Percentiles rank a stretch among this genome's conserved stretches.
Conservation (phyloP, 1,284 basidiomycete genomes). For the Hypsizygus ulmarius region DNA sequence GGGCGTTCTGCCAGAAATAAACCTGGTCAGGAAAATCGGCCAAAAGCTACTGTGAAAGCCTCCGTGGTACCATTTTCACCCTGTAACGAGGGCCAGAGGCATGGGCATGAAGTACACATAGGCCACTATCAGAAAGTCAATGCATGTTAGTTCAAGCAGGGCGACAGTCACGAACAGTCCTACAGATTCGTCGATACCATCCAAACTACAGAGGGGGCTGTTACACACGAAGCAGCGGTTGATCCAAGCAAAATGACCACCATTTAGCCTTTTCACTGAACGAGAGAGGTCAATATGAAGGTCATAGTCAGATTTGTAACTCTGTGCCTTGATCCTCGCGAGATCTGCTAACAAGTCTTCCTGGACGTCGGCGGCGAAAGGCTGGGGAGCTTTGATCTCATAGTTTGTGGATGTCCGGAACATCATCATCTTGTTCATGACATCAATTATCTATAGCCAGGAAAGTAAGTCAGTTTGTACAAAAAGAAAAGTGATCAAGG, state of each 20-base stretch:
- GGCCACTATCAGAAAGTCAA: constrained; percentile 30
- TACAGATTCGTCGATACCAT: constrained; percentile 35
- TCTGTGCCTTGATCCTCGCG: constrained; percentile 43
- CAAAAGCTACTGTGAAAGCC: constrained; percentile 52
- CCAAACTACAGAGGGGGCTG: constrained; percentile 3
- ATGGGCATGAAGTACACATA: constrained; percentile 55
- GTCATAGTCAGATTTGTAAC: constrained; percentile 51
- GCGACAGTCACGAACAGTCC: constrained; percentile 41
- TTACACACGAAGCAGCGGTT: constrained; percentile 34
- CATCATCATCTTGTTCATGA: constrained; percentile 55
- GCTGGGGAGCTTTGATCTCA: constrained; percentile 39
- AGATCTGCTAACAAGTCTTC: constrained; percentile 56
- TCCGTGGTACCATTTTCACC: constrained; percentile 47
- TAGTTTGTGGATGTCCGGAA: constrained; percentile 66
- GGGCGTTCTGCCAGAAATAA: constrained; percentile 52
- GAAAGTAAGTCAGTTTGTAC: neutral
- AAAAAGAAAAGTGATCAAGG: constrained; percentile 9
- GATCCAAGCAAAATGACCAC: constrained; percentile 42
- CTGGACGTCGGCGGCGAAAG: constrained; percentile 48
- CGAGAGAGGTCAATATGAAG: constrained; percentile 55
- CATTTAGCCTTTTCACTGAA: constrained; percentile 54
- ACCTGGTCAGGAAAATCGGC: constrained; percentile 57
- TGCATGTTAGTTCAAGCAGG: neutral
- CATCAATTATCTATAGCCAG: constrained; percentile 48
- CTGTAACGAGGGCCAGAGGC: constrained; percentile 52